Percentiles rank a stretch among this genome's conserved stretches.
Evolutionary conservation across 2,329 filamentous ascomycete species (phyloP).

Genomic region (Aspergillus sclerotialis): DNA sequence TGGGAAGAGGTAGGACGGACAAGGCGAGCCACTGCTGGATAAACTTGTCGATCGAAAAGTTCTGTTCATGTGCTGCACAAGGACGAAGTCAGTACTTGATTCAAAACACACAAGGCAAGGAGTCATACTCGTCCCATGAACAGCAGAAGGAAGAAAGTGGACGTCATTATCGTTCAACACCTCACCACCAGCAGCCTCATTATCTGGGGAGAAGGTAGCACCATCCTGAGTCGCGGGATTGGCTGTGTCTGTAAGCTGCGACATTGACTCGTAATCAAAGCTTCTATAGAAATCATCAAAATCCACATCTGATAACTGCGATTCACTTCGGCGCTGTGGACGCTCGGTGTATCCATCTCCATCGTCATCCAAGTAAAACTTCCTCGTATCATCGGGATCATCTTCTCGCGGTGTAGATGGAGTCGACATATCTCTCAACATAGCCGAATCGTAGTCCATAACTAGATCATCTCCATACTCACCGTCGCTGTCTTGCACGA

Average conservation of each 20-base stretch:
- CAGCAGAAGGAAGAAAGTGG: slow-evolving; percentile 15
- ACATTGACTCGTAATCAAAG: slow-evolving; percentile 12
- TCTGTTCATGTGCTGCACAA: slow-evolving; percentile 30
- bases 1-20: slow-evolving; percentile 13
- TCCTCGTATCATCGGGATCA: slow-evolving; percentile 25
- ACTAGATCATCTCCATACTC: slow-evolving; percentile 14
- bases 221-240: slow-evolving; percentile 10
- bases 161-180: slow-evolving; percentile 9
- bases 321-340: not conserved
- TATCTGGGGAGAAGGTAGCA: slow-evolving; percentile 9
- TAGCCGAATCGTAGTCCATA: slow-evolving; percentile 18
- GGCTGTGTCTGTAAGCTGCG: slow-evolving; percentile 7
- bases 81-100: slow-evolving; percentile 4
- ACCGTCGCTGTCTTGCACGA: slow-evolving; percentile 14
- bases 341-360: not conserved
- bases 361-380: slow-evolving; percentile 24
- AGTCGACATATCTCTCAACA: slow-evolving; percentile 9
- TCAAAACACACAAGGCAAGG: not conserved
- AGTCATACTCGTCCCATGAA: slow-evolving; percentile 24
- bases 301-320: slow-evolving; percentile 16
- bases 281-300: slow-evolving; percentile 24
- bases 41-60: slow-evolving; percentile 37
- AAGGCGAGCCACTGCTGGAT: slow-evolving; percentile 34
- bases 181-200: slow-evolving; percentile 8
- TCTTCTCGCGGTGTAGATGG: slow-evolving; percentile 13